Evolutionary conservation across 257 asterid genomes (phyloP), one percentile per base, ranked within the genome.

Genomic region (Petrea volubilis): DNA sequence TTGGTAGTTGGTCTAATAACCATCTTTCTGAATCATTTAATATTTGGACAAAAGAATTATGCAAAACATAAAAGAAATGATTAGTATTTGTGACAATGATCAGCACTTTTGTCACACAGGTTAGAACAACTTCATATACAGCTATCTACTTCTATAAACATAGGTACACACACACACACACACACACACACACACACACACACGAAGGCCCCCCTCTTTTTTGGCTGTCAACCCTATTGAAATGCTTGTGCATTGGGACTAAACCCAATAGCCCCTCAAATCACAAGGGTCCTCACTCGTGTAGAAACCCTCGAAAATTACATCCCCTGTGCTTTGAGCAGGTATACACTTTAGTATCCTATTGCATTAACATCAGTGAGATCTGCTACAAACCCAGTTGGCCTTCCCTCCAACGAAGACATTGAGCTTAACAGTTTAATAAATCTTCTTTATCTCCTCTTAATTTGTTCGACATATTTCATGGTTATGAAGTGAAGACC

Each of bases 401-500:
- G 31, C 53, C 43, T 40, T 49, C 66, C 51, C 47, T 20, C 31
- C n/a, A 59, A 15, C 7, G 79, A 20, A 41, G 50, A 53, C 36
- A 46, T 20, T 51, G 28, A 56, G 46, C 44, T 36, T 6, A 41
- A 5, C 31, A 52, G 68, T 61, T 46, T 51, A 25, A 14, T n/a
- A 11, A 49, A 36, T n/a, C 33, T 31, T 20, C 29, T 59, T 36
- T 49, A 14, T 71, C 53, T 57, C 64, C 44, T 47, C 28, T 17
- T n/a, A n/a, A n/a, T n/a, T n/a, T 52, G 56, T 52, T 72, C 67
- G 69, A 66, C 31, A 41, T 58, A 13, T 33, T 31, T 62, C 70
- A 41, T 25, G 3, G 21, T 67, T 70, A 74, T 67, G 77, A 58
- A 71, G 70, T 73, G 61, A 79, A 83, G 62, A 87, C 79, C 38